Base-by-base conservation (phyloP, 192 early-diverging fungal genomes). In the Entomortierella beljakovae region DNA sequence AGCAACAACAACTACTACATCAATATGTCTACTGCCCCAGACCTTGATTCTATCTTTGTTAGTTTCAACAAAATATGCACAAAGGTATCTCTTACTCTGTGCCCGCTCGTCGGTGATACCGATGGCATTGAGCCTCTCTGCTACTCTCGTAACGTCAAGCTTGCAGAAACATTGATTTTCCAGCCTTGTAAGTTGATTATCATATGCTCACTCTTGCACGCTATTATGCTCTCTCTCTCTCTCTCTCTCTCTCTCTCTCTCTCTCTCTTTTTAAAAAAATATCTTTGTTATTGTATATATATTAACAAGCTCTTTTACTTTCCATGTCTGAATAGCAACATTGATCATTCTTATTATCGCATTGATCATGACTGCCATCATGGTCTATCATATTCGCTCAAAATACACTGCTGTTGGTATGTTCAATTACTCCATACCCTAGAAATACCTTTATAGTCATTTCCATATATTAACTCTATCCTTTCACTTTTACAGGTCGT, bases 361-460 rank as follows among this genome's bases (percentile, higher is more conserved):
- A 25, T 84, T 99, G 64, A 82, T 95, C 68, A 99, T 99, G 97
- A 96, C 97, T 8, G 84, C 89, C 60, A 97, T 97, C 74, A 99
- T 99, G 97, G 97, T 99, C 79, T 94, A 93, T 68, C 97, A 99
- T 83, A 94, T 99, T 74, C 92, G 92, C 64, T 93, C 92, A 49
- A 99, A 99, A 87, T 98, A 97, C 86, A 99, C 97, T 26, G 97
- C 97, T 33, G 95, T 99, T 26, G 97, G 92, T 92, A 81, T 76
- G 88, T 81, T 56, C 11, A 32, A 31, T 25, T 10, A 8, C 20
- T 50, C 49, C 32, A 8, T 23, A 35, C 34, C 22, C 37, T 31
- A 28, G 38, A 40, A 52, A 51, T 7, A 38, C 40, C 38, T 31
- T 52, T 50, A 6, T 57, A 26, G 22, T 10, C 18, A 33, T 23